A percentile compares a stretch with the other conserved stretches of the same genome.
phyloP scores from a whole-genome alignment of 768 basidiomycete genomes.

The Russula emetica region DNA sequence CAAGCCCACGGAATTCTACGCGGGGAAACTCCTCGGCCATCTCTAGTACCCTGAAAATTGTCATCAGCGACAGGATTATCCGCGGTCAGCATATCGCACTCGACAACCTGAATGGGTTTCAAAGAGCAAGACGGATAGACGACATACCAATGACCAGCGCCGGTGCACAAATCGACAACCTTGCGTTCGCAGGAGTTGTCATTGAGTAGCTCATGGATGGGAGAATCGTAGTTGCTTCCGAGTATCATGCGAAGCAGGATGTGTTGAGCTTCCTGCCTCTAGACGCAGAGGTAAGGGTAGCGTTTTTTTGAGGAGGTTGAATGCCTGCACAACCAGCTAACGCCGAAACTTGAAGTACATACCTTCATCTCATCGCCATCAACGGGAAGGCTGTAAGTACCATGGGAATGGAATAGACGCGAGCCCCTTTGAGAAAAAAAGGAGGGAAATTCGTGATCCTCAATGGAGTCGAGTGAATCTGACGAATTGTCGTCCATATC shows the following conservation, averaged over 20 bases:
- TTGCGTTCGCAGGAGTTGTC: conserved; percentile 41
- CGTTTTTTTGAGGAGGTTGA: not conserved
- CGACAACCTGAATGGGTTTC: conserved; percentile 23
- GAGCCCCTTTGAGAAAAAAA: conserved; percentile 57
- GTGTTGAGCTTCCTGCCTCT: conserved; percentile 26
- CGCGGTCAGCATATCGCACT: not conserved
- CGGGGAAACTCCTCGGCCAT: conserved; percentile 65
- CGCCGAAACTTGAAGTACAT: conserved; percentile 30
- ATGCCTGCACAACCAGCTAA: not conserved
- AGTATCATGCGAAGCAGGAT: conserved; percentile 39
- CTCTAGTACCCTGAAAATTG: conserved; percentile 57
- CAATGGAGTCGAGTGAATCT: conserved; percentile 42
- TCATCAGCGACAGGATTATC: not conserved
- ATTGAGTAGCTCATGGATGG: conserved; percentile 51
- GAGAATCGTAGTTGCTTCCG: conserved; percentile 56
- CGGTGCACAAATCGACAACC: conserved; percentile 73
- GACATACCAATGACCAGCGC: conserved; percentile 66
- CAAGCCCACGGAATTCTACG: conserved; percentile 64
- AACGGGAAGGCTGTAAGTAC: conserved; percentile 64
- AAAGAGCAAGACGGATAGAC: conserved; percentile 25
- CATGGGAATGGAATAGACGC: conserved; percentile 66
- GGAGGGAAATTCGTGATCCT: conserved; percentile 49
- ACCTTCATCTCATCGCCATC: conserved; percentile 69
- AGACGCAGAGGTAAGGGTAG: not conserved
- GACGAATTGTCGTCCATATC: conserved; percentile 42